A percentile compares a stretch with the other conserved stretches of the same genome.
phyloP scores from a whole-genome alignment of 805 yeast species.

The Ogataea angusta region DNA sequence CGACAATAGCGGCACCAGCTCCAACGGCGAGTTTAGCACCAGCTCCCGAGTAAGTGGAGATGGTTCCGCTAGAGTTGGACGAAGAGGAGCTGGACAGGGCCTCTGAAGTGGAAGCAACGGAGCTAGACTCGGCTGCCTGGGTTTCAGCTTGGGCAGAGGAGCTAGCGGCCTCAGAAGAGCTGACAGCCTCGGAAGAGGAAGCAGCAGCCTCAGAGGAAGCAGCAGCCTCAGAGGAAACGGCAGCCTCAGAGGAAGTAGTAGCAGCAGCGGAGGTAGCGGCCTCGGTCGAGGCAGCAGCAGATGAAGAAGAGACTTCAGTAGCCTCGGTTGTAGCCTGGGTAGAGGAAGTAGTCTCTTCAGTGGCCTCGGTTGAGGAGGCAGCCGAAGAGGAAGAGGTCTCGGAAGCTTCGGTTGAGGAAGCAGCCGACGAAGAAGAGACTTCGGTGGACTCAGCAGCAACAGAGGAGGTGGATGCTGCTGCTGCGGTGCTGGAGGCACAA shows the following conservation, averaged over 20 bases:
- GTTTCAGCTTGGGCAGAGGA: not conserved
- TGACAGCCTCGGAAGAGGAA: conserved; percentile 3
- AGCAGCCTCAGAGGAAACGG: conserved; percentile 14
- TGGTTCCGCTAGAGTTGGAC: conserved; percentile 9
- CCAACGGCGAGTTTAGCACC: conserved; percentile 19
- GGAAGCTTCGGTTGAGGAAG: not conserved
- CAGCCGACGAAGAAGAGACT: not conserved
- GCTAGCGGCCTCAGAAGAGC: not conserved
- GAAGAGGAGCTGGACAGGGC: not conserved
- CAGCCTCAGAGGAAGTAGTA: conserved; percentile 6
- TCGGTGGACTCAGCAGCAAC: conserved; percentile 12
- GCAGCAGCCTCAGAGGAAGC: conserved; percentile 16
- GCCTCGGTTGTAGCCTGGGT: not conserved
- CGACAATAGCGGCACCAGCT: conserved; percentile 23
- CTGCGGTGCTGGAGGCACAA: conserved; percentile 22
- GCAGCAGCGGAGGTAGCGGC: conserved; percentile 7
- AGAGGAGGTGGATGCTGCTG: conserved; percentile 6
- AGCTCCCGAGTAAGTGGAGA: conserved; percentile 10
- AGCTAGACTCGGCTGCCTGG: not conserved
- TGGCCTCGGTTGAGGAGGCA: conserved; percentile 13
- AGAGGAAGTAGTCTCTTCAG: conserved; percentile 1
- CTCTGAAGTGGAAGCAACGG: not conserved
- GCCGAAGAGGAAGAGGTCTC: conserved; percentile 8
- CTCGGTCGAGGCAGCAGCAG: conserved; percentile 13
- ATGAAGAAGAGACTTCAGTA: conserved; percentile 5